Percentiles rank a stretch among this genome's conserved stretches.
Conservation (phyloP, 305 asterid genomes). For the Plantago lanceolata region DNA sequence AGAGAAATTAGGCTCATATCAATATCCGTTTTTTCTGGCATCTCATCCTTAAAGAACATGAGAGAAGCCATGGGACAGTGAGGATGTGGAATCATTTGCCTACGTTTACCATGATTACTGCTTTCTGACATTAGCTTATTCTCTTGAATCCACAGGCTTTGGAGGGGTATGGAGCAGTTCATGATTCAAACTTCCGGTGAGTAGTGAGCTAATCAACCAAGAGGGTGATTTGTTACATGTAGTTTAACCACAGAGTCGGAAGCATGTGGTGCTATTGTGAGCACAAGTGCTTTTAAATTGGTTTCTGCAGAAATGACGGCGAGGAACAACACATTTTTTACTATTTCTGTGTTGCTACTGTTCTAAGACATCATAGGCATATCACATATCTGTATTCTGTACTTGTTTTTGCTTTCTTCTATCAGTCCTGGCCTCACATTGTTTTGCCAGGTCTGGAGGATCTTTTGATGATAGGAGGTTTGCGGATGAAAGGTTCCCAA, state of each 20-base stretch:
- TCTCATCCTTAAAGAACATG: constrained; percentile 84
- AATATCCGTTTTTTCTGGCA: constrained; percentile 70
- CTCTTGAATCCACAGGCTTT: constrained; percentile 99
- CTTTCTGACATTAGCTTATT: constrained; percentile 92
- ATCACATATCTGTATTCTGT: constrained; percentile 4
- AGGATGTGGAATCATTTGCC: constrained; percentile 98
- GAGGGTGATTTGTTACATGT: constrained; percentile 28
- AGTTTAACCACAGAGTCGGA: constrained; percentile 18
- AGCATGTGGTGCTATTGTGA: constrained; percentile 3
- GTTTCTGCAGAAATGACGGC: constrained; percentile 21
- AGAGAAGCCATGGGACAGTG: constrained; percentile 96
- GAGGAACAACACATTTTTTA: neutral
- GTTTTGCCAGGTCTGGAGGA: constrained; percentile 76
- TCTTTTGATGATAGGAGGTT: constrained; percentile 89
- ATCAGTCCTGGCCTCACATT: constrained; percentile 36
- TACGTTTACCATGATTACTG: constrained; percentile 72
- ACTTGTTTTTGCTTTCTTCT: constrained; percentile 28
- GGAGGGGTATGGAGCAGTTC: constrained; percentile 88
- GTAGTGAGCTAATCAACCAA: constrained; percentile 40
- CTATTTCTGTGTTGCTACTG: constrained; percentile 10
- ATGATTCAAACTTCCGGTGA: constrained; percentile 85
- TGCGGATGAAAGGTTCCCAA: constrained; percentile 81
- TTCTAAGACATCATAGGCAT: neutral
- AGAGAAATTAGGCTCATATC: constrained; percentile 87
- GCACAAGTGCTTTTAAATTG: constrained; percentile 12